Base-by-base conservation (phyloP, 106 monocot species). In the Dactylorhiza incarnata region DNA sequence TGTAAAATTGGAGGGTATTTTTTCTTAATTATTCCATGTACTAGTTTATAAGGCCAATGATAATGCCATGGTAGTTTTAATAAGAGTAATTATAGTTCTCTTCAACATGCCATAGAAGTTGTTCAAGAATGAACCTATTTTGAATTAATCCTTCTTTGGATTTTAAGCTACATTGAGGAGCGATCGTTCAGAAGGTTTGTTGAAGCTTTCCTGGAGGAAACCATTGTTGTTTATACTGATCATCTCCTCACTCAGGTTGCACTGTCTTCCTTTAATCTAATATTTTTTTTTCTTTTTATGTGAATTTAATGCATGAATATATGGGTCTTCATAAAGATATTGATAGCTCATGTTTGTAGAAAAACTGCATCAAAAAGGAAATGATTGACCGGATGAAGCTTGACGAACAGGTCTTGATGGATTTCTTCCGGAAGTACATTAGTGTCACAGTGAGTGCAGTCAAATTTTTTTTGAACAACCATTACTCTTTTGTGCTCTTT, bases 121-220 rank as follows among this genome's bases (percentile, higher is more conserved):
- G 19, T 19, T 56, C n/a, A n/a, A n/a, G n/a, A 9, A 5, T 52
- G 15, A 13, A 63, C 3, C 63, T 25, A 24, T 0, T 25, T 25
- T 63, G 63, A 25, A 24, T 15, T 63, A 6, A 72, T 58, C 45
- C 37, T 50, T 2, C 9, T 47, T 49, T 81, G 24, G n/a, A 8
- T 73, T 76, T n/a, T 75, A 48, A 97, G 97, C 72, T 99, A 91
- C 75, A 90, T 99, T 71, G 97, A 99, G 79, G 97, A 99, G 72
- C 88, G 97, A 79, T 94, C 94, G 65, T 99, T 99, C 55, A 91
- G 86, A 85, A 91, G 94, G 53, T 99, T 99, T 78, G 94, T 89
- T 48, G 97, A 99, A 83, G 87, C 91, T 71, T 94, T 89, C 83
- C 56, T 99, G 49, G 97, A 99, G 83, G 91, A 99, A 84, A 94